Percentiles rank a stretch among this genome's conserved stretches.
Evolutionary conservation across 331 rosid genomes (phyloP).

Genomic region (Cydonia oblonga): DNA sequence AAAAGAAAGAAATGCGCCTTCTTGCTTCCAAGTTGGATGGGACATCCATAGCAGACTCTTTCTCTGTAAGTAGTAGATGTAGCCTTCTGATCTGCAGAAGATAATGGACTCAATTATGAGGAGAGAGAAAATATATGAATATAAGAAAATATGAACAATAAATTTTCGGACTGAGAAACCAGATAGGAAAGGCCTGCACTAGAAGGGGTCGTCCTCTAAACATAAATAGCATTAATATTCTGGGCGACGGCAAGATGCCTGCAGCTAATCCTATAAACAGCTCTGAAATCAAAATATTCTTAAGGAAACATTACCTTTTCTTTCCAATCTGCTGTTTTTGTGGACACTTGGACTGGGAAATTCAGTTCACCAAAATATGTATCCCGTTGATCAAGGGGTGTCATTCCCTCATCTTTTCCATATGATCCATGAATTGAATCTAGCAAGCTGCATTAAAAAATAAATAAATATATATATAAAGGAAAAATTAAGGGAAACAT

Average conservation of each 20-base stretch:
- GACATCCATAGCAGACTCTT: conserved; percentile 98
- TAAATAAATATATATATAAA: too few relatives aligned
- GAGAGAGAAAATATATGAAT: neutral
- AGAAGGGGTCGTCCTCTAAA: neutral
- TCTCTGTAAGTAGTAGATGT: conserved; percentile 82
- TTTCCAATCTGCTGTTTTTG: conserved; percentile 71
- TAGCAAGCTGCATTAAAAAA: conserved; percentile 42
- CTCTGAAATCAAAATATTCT: neutral
- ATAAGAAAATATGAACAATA: neutral
- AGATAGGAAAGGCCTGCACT: neutral
- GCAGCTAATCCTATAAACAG: neutral
- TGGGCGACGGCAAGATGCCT: neutral
- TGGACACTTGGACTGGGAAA: conserved; percentile 43
- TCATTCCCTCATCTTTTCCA: conserved; percentile 54
- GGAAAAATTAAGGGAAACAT: neutral
- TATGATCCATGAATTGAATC: conserved; percentile 60
- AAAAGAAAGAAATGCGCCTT: conserved; percentile 87
- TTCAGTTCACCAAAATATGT: conserved; percentile 45
- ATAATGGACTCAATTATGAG: neutral
- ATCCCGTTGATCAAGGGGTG: conserved; percentile 55
- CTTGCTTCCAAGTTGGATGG: conserved; percentile 94
- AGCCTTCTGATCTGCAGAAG: conserved; percentile 63
- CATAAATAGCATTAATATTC: neutral
- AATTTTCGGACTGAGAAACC: neutral
- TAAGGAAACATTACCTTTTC: conserved; percentile 56